Percentiles rank a stretch among this genome's conserved stretches.
These are phyloP conservation scores for Vigna nakashimae DNA, from an alignment of 306 rosid genomes.

Conservation along the genomic window DNA sequence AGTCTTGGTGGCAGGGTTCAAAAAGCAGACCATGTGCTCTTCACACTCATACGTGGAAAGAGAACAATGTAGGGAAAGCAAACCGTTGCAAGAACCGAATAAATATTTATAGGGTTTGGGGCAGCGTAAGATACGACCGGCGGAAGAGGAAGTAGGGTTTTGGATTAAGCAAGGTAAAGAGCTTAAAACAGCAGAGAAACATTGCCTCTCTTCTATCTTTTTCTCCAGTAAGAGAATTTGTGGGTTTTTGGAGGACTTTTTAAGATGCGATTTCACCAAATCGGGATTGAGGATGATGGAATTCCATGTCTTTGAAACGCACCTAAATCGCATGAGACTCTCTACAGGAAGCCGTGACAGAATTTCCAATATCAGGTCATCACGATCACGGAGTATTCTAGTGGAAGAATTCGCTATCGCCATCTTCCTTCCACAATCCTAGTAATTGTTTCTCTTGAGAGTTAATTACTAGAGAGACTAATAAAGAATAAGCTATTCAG, in stretches of 20 bases:
- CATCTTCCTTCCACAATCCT: too few species aligned
- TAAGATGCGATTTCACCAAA: not conserved
- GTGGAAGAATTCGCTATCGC: not conserved
- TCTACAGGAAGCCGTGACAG: not conserved
- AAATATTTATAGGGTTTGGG: not conserved
- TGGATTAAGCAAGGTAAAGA: not conserved
- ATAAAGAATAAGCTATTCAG: too few species aligned
- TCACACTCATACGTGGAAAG: not conserved
- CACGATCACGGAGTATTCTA: too few species aligned
- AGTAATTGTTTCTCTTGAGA: too few species aligned
- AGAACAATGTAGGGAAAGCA: not conserved
- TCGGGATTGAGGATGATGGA: not conserved
- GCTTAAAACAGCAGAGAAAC: not conserved
- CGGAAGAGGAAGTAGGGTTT: not conserved
- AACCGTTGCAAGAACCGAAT: not conserved
- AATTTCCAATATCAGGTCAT: not conserved
- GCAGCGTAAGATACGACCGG: not conserved
- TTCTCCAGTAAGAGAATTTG: not conserved
- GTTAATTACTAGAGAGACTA: too few species aligned
- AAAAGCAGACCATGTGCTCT: not conserved
- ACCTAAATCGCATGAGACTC: not conserved
- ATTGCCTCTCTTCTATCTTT: not conserved
- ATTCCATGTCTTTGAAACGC: not conserved
- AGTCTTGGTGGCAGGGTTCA: not conserved
- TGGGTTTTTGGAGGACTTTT: not conserved